Percentiles rank a stretch among this genome's conserved stretches.
Conservation (phyloP, 768 basidiomycete species). For the Rhizopogon vesiculosus region DNA sequence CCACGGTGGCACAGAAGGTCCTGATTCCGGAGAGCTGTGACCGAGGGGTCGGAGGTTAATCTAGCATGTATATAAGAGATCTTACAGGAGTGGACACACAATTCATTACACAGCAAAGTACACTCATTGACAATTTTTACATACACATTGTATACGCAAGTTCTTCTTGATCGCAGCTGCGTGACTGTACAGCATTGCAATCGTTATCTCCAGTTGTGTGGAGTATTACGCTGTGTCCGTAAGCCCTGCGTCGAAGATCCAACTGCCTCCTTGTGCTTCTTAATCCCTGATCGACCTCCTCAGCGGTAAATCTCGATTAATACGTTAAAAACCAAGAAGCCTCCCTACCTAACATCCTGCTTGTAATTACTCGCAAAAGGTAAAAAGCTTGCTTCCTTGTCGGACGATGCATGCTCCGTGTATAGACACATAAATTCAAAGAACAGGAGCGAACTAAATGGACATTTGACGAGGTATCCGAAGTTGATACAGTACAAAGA, state of each 20-base stretch:
- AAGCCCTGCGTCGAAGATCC: neutral
- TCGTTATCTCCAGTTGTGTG: neutral
- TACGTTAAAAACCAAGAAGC: neutral
- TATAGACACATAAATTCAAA: neutral
- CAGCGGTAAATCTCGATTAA: slow-evolving; percentile 4
- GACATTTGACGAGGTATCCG: slow-evolving; percentile 5
- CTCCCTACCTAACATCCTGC: slow-evolving; percentile 2
- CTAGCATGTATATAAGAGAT: neutral
- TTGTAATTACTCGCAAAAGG: neutral
- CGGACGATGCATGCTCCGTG: neutral
- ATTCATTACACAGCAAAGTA: neutral
- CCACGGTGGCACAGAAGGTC: too few relatives aligned
- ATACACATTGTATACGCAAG: neutral
- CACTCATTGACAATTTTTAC: neutral
- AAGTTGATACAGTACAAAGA: slow-evolving; percentile 1
- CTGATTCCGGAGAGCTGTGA: neutral
- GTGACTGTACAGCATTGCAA: neutral
- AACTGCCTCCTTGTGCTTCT: neutral
- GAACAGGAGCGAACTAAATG: slow-evolving; percentile 1
- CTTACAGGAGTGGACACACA: too few relatives aligned
- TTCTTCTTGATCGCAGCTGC: neutral
- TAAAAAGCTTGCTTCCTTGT: neutral
- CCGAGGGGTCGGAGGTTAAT: neutral
- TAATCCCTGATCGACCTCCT: slow-evolving; percentile 4
- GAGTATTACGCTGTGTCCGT: neutral